Evolutionary conservation across 202 grass and related monocot species (phyloP), one percentile per base, ranked within the genome.

Genomic region (Setaria italica): DNA sequence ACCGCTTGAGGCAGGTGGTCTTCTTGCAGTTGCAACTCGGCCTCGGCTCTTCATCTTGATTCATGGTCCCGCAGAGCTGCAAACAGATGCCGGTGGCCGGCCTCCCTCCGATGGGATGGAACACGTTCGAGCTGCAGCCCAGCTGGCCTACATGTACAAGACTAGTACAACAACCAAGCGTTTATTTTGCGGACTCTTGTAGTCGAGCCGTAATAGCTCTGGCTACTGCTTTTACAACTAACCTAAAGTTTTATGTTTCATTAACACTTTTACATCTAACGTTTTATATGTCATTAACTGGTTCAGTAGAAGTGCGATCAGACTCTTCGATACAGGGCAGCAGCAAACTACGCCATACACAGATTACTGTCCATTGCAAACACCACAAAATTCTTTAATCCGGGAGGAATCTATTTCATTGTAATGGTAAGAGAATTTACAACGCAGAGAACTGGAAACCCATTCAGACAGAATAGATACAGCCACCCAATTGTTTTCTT

Each of bases 401-500:
- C 71, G 55, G 54, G 70, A 60, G n/a, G 21, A 66, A 86, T 72
- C 66, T 60, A 66, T 90, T 90, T 84, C 50, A 29, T 72, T 41
- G 46, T 67, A 9, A 72, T 49, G 70, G 71, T 71, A 29, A 67
- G 67, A 83, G 10, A 67, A 74, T 74, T 74, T 75, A 90, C 88
- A 90, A 79, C 2, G 80, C 79, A 62, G 70, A 15, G 25, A 80
- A 74, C 6, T 33, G 19, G 15, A 75, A 80, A 69, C 50, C 72
- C 74, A 86, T 53, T 51, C 29, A 66, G 80, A 87, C 80, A 83
- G 39, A 21, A 60, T 60, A 42, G 48, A 74, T 68, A 87, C 75
- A 76, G 5, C 69, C 80, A 90, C 55, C 54, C 67, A 82, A 76
- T 71, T 82, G 64, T 80, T 85, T 74, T n/a, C 17, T 56, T 57